Evolutionary conservation across 352 stramenopile genomes (phyloP).

Genomic region (Globisporangium spinosum): DNA sequence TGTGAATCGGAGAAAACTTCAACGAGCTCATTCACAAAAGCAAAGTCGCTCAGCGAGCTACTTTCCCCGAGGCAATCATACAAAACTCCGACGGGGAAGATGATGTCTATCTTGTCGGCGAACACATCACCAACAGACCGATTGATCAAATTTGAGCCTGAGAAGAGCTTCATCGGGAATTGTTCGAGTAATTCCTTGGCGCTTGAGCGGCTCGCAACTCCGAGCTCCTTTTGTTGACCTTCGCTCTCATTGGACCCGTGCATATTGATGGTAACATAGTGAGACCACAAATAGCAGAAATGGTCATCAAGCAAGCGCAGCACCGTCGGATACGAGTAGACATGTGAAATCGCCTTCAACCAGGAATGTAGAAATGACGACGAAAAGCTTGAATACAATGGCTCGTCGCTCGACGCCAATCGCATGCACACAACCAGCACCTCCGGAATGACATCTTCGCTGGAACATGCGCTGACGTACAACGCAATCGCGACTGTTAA

Average conservation of each 20-base stretch:
- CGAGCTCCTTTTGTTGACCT: slow-evolving; percentile 8
- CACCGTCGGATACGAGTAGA: slow-evolving; percentile 45
- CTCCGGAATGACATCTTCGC: slow-evolving; percentile 43
- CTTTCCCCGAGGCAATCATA: slow-evolving; percentile 31
- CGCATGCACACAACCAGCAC: slow-evolving; percentile 49
- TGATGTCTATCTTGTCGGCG: slow-evolving; percentile 44
- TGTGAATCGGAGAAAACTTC: neutral
- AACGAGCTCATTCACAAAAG: slow-evolving; percentile 35
- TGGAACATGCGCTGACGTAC: slow-evolving; percentile 67
- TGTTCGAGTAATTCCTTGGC: slow-evolving; percentile 27
- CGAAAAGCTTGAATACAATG: slow-evolving; percentile 31
- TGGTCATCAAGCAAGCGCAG: slow-evolving; percentile 57
- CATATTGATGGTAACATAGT: slow-evolving; percentile 16
- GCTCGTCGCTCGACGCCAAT: slow-evolving; percentile 35
- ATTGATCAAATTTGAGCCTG: neutral
- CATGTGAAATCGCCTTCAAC: slow-evolving; percentile 37
- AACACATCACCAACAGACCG: slow-evolving; percentile 1
- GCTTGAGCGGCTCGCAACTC: slow-evolving; percentile 9
- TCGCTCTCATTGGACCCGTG: slow-evolving; percentile 16
- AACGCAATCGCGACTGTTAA: slow-evolving; percentile 50
- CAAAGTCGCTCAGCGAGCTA: slow-evolving; percentile 16
- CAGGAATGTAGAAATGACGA: slow-evolving; percentile 42
- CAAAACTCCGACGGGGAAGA: slow-evolving; percentile 44
- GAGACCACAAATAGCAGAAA: slow-evolving; percentile 59
- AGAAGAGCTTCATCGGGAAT: slow-evolving; percentile 33